These are phyloP conservation scores for Puccinia coronata DNA, from an alignment of 1,284 basidiomycete species.

Conservation along the genomic window DNA sequence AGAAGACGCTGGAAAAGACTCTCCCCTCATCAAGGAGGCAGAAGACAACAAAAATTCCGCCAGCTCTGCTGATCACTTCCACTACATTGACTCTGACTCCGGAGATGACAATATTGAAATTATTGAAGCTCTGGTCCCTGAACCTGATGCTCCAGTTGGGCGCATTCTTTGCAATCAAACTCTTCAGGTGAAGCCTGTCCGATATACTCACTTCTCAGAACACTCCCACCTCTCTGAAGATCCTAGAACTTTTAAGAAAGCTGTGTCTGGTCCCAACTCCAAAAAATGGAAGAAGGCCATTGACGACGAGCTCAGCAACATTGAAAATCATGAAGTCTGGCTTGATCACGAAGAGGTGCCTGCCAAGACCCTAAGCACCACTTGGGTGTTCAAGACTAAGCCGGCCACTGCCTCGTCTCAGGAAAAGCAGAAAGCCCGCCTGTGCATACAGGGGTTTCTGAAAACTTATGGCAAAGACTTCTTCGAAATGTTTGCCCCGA, in stretches of 20 bases:
- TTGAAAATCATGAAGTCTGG: background rate
- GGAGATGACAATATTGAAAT: background rate
- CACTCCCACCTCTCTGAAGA: background rate
- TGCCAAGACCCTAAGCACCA: no score
- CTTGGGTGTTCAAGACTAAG: no score
- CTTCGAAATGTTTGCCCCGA: no score
- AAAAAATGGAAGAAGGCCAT: conserved; percentile 5
- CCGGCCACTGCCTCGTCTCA: no score
- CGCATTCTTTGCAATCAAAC: background rate
- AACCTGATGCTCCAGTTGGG: background rate
- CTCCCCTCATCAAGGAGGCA: background rate
- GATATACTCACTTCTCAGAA: background rate
- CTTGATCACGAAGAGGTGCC: no score
- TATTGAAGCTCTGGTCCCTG: background rate
- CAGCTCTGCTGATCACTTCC: background rate
- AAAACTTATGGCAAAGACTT: no score
- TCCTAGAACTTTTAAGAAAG: background rate
- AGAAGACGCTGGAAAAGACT: no score
- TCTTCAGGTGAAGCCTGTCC: background rate
- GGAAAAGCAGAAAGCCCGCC: no score
- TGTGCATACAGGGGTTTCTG: no score
- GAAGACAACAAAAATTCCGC: background rate
- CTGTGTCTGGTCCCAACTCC: background rate
- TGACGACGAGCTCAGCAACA: background rate
- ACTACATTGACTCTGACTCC: background rate